Evolutionary conservation across 2,329 filamentous ascomycete species (phyloP).

Genomic region (Fusarium goolgardi): DNA sequence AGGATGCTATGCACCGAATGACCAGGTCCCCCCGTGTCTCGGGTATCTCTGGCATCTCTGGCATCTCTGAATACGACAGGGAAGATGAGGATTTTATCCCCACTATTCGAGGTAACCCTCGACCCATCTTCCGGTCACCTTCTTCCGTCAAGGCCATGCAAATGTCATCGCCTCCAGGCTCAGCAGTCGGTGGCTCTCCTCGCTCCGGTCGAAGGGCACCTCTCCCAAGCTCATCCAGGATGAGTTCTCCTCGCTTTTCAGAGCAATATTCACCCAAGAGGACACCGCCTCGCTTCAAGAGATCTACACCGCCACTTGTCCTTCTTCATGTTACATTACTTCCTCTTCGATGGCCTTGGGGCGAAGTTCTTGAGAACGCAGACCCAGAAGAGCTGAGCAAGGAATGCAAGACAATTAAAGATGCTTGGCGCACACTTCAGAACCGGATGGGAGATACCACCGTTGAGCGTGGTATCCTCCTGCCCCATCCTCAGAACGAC

Average conservation of each 20-base stretch:
- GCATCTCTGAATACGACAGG: conserved; percentile 61
- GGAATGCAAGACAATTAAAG: conserved; percentile 63
- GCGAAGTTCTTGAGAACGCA: conserved; percentile 62
- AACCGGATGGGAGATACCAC: conserved; percentile 79
- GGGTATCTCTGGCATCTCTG: conserved; percentile 65
- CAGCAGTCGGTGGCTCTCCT: conserved; percentile 66
- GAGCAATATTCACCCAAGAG: conserved; percentile 67
- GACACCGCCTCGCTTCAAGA: conserved; percentile 69
- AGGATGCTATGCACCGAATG: conserved; percentile 50
- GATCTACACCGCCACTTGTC: conserved; percentile 73
- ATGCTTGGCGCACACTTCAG: conserved; percentile 74
- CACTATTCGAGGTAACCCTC: conserved; percentile 67
- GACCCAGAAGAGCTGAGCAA: conserved; percentile 57
- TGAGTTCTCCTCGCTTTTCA: conserved; percentile 66
- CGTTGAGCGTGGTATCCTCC: conserved; percentile 76
- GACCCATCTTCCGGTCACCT: conserved; percentile 75
- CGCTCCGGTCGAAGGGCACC: conserved; percentile 63
- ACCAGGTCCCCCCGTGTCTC: conserved; percentile 59
- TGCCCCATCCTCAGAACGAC: conserved; percentile 82
- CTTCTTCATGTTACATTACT: conserved; percentile 82
- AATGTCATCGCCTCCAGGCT: conserved; percentile 74
- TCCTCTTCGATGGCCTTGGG: conserved; percentile 75
- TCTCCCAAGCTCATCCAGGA: conserved; percentile 63
- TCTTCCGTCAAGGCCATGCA: conserved; percentile 77
- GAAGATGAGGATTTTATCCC: conserved; percentile 62